These are phyloP conservation scores for Rosa multiflora DNA, from an alignment of 306 rosid species.

Conservation along the genomic window DNA sequence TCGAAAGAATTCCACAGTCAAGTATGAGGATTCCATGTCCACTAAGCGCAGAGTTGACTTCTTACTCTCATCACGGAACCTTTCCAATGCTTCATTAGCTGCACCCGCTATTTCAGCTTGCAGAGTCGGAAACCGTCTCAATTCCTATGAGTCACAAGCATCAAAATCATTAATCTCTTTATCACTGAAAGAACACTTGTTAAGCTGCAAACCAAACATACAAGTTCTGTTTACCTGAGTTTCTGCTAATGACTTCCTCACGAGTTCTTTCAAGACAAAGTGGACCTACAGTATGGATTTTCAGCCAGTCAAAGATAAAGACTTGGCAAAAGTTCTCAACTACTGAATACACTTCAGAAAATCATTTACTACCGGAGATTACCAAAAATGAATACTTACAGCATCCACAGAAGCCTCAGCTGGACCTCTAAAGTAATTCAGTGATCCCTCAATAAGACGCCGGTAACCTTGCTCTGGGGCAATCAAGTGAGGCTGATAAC, in stretches of 20 bases:
- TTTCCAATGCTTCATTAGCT: slow-evolving; percentile 75
- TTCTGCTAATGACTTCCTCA: slow-evolving; percentile 90
- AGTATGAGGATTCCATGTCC: slow-evolving; percentile 93
- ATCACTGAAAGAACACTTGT: background rate
- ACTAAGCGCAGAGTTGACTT: slow-evolving; percentile 81
- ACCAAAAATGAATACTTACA: slow-evolving; percentile 45
- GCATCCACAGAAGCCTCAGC: slow-evolving; percentile 99
- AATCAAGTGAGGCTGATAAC: slow-evolving; percentile 98
- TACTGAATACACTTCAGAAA: background rate
- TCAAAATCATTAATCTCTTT: slow-evolving; percentile 4
- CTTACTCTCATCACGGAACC: slow-evolving; percentile 84
- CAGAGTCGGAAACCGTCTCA: slow-evolving; percentile 80
- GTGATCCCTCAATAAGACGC: slow-evolving; percentile 84
- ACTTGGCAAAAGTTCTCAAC: background rate
- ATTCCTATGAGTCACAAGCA: slow-evolving; percentile 52
- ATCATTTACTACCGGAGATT: background rate
- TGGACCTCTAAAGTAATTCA: slow-evolving; percentile 86
- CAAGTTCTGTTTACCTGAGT: slow-evolving; percentile 61
- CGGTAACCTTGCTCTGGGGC: slow-evolving; percentile 99
- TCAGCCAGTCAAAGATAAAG: slow-evolving; percentile 19
- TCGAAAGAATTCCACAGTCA: slow-evolving; percentile 97
- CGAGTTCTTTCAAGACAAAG: slow-evolving; percentile 94
- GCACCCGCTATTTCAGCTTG: slow-evolving; percentile 90
- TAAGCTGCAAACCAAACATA: slow-evolving; percentile 8
- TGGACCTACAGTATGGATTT: slow-evolving; percentile 60